phyloP scores from a whole-genome alignment of 2,329 filamentous ascomycete genomes.

The Microcyclosporella mali region DNA sequence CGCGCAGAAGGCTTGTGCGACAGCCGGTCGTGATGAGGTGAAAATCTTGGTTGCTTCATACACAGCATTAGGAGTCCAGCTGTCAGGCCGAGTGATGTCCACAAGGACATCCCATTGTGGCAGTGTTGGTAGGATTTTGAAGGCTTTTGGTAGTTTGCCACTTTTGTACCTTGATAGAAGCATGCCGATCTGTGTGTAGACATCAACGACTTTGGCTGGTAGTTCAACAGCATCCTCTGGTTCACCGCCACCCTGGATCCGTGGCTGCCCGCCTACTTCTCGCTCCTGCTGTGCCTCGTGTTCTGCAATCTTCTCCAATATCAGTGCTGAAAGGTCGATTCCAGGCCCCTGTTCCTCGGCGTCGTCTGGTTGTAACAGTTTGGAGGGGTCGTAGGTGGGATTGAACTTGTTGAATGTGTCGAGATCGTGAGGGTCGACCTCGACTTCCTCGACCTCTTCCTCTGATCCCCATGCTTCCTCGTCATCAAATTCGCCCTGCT shows the following conservation, averaged over 20 bases:
- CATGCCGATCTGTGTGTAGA: constrained; percentile 86
- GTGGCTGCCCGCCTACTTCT: constrained; percentile 51
- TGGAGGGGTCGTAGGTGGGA: constrained; percentile 65
- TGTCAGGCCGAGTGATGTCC: constrained; percentile 72
- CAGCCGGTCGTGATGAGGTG: constrained; percentile 71
- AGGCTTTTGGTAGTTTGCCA: constrained; percentile 93
- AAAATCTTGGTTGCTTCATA: constrained; percentile 92
- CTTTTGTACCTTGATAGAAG: constrained; percentile 90
- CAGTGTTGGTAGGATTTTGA: constrained; percentile 91
- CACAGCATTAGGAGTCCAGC: constrained; percentile 71
- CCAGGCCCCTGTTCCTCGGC: constrained; percentile 35
- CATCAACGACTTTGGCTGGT: constrained; percentile 85
- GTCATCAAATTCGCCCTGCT: constrained; percentile 43
- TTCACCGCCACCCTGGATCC: constrained; percentile 48
- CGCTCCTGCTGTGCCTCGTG: constrained; percentile 65
- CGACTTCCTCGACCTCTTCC: constrained; percentile 56
- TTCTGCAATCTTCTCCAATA: constrained; percentile 86
- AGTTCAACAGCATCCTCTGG: constrained; percentile 79
- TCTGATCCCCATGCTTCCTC: constrained; percentile 69
- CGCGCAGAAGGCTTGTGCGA: constrained; percentile 79
- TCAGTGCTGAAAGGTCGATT: constrained; percentile 85
- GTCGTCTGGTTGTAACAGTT: constrained; percentile 59
- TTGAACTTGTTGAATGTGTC: constrained; percentile 90
- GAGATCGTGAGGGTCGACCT: constrained; percentile 82
- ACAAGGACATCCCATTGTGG: constrained; percentile 89